Evolutionary conservation across 2,329 filamentous ascomycete species (phyloP).

Genomic region (Atkinsonella texensis): DNA sequence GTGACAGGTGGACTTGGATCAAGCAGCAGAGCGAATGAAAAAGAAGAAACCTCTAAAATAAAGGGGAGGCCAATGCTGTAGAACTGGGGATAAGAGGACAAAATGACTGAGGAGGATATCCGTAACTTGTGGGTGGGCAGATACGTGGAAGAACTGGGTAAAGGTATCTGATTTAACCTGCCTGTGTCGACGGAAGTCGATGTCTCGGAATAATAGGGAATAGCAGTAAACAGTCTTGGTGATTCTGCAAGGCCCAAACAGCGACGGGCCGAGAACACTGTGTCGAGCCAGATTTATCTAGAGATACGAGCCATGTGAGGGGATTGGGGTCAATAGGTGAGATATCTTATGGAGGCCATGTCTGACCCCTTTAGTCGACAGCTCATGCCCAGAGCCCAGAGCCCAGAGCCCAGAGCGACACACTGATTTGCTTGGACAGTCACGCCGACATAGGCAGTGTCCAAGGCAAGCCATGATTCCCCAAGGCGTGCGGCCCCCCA

Average conservation of each 20-base stretch:
- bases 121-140: neutral
- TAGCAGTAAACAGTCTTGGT: too few species aligned
- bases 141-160: neutral
- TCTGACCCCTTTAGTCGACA: neutral
- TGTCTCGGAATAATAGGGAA: neutral
- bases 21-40: neutral
- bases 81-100: neutral
- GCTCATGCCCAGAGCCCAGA: too few species aligned
- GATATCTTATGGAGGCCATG: neutral
- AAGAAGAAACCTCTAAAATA: neutral
- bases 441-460: too few species aligned
- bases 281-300: neutral
- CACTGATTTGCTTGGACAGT: too few species aligned
- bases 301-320: neutral
- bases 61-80: neutral
- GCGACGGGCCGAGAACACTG: neutral
- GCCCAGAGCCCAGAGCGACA: too few species aligned
- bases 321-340: neutral
- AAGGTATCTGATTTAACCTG: neutral
- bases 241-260: neutral
- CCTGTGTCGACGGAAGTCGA: neutral
- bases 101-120: conserved; percentile 1
- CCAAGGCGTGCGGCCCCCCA: neutral
- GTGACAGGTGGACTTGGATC: neutral
- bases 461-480: neutral